These are phyloP conservation scores for Raddia distichophylla DNA, from an alignment of 176 grass and related monocot species.

Conservation along the genomic window DNA sequence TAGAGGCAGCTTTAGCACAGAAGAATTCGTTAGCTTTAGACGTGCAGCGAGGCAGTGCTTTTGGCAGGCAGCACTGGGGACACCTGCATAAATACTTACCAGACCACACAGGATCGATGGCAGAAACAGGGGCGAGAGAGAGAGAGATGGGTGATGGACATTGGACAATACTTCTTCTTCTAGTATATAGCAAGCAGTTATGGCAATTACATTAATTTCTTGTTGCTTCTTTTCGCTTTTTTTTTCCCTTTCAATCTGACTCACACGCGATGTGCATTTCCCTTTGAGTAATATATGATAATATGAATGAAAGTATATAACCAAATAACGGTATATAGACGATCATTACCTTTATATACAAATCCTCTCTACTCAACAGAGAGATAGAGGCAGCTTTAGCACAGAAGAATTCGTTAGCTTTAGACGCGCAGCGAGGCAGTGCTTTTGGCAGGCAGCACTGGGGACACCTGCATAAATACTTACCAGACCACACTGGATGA, in stretches of 20 bases:
- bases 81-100: constrained; percentile 38
- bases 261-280: too few species aligned
- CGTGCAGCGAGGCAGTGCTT: background rate
- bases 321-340: too few species aligned
- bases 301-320: too few species aligned
- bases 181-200: too few species aligned
- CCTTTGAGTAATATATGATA: too few species aligned
- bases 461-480: constrained; percentile 39
- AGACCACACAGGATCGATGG: background rate
- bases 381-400: constrained; percentile 28
- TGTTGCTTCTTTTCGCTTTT: too few species aligned
- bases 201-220: too few species aligned
- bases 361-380: background rate
- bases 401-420: constrained; percentile 29
- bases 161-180: too few species aligned
- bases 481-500: background rate
- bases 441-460: constrained; percentile 18
- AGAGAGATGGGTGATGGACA: background rate
- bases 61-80: constrained; percentile 7
- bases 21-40: constrained; percentile 30
- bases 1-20: constrained; percentile 33
- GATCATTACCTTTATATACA: too few species aligned
- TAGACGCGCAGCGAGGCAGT: background rate
- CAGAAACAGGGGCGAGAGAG: background rate
- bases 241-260: too few species aligned